Evolutionary conservation across 345 rosid genomes (phyloP), one percentile per base, ranked within the genome.

Genomic region (Xanthoceras sorbifolium): DNA sequence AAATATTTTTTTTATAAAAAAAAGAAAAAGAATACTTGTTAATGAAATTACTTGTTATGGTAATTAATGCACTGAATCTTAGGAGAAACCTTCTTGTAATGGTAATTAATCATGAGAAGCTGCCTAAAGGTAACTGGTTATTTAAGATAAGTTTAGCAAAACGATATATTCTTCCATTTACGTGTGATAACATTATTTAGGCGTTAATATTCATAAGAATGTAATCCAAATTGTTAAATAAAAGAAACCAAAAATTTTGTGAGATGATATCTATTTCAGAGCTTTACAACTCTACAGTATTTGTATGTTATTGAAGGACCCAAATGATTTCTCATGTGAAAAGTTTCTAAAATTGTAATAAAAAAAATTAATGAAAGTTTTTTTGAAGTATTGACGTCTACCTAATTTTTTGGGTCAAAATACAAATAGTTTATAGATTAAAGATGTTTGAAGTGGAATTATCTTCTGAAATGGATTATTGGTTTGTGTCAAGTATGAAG

Each of bases 81-180:
- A 65, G 65, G 40, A 46, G 78, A 62, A 76, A 50, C 77, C 59
- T 65, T 73, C 71, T 73, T 48, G 29, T 28, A 70, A 71, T 52
- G 71, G 80, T 71, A 61, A 82, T 67, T 67, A 69, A 59, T 78
- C 79, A 17, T 32, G 14, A 23, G 23, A 57, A 57, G 38, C 25
- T 25, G 4, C 57, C 32, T 25, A 67, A 67, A 67, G 22, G 6
- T 6, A 67, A 15, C 9, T 23, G 23, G 26, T 2, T 15, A n/a
- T 42, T 1, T 17, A 29, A 50, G 20, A 14, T 18, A 46, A 29
- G n/a, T 32, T 54, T 29, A 70, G 17, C 0, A 9, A 15, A 22
- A 15, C n/a, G 5, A 31, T 31, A 54, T 3, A n/a, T 71, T 50
- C 40, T 9, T 6, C 0, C 9, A 3, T n/a, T 0, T 2, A 20